phyloP scores from a whole-genome alignment of 805 yeast species.

The Suhomyces vadensis region DNA sequence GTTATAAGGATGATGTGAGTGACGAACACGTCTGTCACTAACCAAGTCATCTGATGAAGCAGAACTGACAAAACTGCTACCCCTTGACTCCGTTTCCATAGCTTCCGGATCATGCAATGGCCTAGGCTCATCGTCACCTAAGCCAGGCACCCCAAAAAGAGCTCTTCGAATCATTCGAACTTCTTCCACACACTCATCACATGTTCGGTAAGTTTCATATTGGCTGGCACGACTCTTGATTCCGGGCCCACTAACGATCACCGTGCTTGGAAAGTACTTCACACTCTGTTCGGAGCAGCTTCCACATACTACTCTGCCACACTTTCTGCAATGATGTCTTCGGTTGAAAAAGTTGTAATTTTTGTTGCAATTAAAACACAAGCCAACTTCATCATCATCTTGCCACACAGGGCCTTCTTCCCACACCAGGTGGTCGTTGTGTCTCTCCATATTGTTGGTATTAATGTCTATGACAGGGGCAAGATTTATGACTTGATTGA shows the following conservation, averaged over 20 bases:
- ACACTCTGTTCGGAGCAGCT: conserved; percentile 57
- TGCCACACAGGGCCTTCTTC: conserved; percentile 60
- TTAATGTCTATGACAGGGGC: background rate
- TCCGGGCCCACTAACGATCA: conserved; percentile 18
- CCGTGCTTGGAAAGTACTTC: conserved; percentile 27
- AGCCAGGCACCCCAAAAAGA: conserved; percentile 9
- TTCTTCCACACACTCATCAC: conserved; percentile 71
- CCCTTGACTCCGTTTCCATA: background rate
- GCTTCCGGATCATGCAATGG: background rate
- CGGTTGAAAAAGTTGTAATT: conserved; percentile 63
- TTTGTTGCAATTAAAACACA: conserved; percentile 57
- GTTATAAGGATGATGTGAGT: conserved; percentile 8
- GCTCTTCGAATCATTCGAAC: conserved; percentile 24
- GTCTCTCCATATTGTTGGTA: background rate
- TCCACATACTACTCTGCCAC: conserved; percentile 80
- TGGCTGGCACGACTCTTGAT: conserved; percentile 12
- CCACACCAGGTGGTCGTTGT: conserved; percentile 1
- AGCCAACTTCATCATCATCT: conserved; percentile 53
- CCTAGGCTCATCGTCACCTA: background rate
- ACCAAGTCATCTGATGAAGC: conserved; percentile 1
- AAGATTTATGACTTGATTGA: background rate
- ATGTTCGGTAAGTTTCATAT: conserved; percentile 58
- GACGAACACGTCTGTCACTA: background rate
- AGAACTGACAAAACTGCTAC: background rate
- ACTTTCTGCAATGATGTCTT: conserved; percentile 80